A percentile compares a stretch with the other conserved stretches of the same genome.
phyloP scores from a whole-genome alignment of 2,329 filamentous ascomycete species.

The Pseudocercospora pini-densiflorae region DNA sequence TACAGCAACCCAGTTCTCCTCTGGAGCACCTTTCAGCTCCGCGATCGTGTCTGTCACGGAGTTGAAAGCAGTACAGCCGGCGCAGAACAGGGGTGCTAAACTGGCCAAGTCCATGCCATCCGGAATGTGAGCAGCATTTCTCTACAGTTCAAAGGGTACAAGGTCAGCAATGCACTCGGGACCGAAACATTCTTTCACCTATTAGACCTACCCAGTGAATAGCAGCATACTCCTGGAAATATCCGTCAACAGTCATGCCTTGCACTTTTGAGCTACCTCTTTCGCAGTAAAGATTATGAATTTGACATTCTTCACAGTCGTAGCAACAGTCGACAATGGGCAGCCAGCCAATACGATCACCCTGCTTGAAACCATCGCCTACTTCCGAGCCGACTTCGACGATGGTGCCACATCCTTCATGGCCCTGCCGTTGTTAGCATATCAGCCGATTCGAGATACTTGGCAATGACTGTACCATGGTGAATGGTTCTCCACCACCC shows the following conservation, averaged over 20 bases:
- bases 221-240: conserved; percentile 25
- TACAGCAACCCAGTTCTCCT: conserved; percentile 20
- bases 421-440: conserved; percentile 15
- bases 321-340: conserved; percentile 26
- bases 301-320: conserved; percentile 26
- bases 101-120: conserved; percentile 23
- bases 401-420: conserved; percentile 27
- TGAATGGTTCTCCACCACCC: conserved; percentile 21
- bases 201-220: conserved; percentile 14
- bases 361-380: conserved; percentile 14
- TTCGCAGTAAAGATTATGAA: conserved; percentile 24
- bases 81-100: conserved; percentile 26
- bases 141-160: neutral
- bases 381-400: conserved; percentile 18
- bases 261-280: conserved; percentile 19
- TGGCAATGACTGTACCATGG: conserved; percentile 15
- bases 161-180: neutral
- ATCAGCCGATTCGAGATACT: neutral
- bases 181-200: neutral
- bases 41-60: conserved; percentile 31
- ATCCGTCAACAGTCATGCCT: conserved; percentile 27
- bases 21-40: conserved; percentile 19
- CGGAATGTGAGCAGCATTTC: conserved; percentile 25
- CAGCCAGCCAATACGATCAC: conserved; percentile 27
- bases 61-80: conserved; percentile 26